These are phyloP conservation scores for Mycoemilia scoparia DNA, from an alignment of 192 early-diverging fungal species.

Conservation along the genomic window DNA sequence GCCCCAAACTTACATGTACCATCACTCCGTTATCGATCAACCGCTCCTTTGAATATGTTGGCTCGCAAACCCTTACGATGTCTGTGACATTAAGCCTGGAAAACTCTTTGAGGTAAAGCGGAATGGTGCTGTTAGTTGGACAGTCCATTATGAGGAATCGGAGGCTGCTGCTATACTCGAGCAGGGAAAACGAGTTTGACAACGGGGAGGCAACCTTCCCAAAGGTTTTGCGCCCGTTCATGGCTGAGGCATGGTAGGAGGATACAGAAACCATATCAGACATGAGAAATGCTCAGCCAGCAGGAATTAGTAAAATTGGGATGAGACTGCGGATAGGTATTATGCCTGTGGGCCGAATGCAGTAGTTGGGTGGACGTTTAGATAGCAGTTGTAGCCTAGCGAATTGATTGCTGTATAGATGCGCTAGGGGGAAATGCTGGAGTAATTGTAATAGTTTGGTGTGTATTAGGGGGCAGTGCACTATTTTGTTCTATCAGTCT, in stretches of 20 bases:
- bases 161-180: constrained; percentile 29
- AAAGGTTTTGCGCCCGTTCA: constrained; percentile 21
- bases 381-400: too few relatives aligned
- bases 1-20: constrained; percentile 44
- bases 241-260: constrained; percentile 15
- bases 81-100: constrained; percentile 56
- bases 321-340: too few relatives aligned
- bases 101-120: constrained; percentile 57
- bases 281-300: constrained; percentile 10
- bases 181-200: constrained; percentile 26
- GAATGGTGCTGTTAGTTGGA: constrained; percentile 63
- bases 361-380: too few relatives aligned
- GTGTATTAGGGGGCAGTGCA: too few relatives aligned
- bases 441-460: too few relatives aligned
- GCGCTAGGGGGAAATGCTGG: too few relatives aligned
- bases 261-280: constrained; percentile 23
- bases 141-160: constrained; percentile 88
- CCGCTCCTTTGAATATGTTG: constrained; percentile 50
- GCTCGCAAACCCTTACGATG: constrained; percentile 81
- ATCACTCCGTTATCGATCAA: constrained; percentile 41
- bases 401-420: too few relatives aligned
- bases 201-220: constrained; percentile 24
- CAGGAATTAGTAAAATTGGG: too few relatives aligned
- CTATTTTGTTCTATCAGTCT: too few relatives aligned
- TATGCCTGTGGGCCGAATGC: too few relatives aligned